A percentile compares a stretch with the other conserved stretches of the same genome.
These are phyloP conservation scores for Podochytrium sp. DNA, from an alignment of 192 early-diverging fungal species.

Conservation along the genomic window DNA sequence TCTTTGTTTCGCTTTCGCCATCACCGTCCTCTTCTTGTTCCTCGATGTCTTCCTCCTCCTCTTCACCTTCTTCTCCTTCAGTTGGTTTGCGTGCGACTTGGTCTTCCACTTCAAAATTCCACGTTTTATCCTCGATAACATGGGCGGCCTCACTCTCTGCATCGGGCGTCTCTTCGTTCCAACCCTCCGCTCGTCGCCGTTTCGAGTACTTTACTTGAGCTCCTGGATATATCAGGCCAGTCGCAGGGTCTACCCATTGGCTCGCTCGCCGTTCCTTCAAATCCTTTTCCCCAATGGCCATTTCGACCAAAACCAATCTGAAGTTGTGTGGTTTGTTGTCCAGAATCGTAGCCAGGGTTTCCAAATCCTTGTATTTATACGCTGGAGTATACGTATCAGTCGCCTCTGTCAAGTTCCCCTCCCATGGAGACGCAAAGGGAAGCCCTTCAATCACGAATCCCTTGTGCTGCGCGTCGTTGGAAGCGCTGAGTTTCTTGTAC, in stretches of 20 bases:
- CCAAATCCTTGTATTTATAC: conserved; percentile 19
- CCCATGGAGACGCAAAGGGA: conserved; percentile 11
- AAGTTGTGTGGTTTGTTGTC: conserved; percentile 10
- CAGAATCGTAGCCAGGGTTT: conserved; percentile 3
- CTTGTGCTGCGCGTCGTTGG: conserved; percentile 34
- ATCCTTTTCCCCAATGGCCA: conserved; percentile 43
- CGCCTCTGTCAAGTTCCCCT: neutral
- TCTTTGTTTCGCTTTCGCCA: conserved; percentile 1
- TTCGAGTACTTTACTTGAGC: conserved; percentile 48
- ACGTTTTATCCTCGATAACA: conserved; percentile 30
- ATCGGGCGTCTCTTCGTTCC: conserved; percentile 32
- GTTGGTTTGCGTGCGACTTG: neutral
- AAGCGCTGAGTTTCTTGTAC: conserved; percentile 6
- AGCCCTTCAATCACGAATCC: conserved; percentile 46
- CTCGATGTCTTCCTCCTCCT: conserved; percentile 35
- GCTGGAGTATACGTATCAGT: neutral
- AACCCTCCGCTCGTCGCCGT: conserved; percentile 40
- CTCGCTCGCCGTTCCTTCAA: conserved; percentile 32
- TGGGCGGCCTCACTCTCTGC: conserved; percentile 17
- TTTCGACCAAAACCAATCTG: conserved; percentile 37
- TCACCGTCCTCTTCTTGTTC: conserved; percentile 37
- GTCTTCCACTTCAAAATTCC: conserved; percentile 25
- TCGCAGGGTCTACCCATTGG: conserved; percentile 50
- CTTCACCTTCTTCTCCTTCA: conserved; percentile 33
- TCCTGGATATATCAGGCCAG: conserved; percentile 46